phyloP scores from a whole-genome alignment of 371 early-diverging fungal genomes.

The Umbelopsis sp. region DNA sequence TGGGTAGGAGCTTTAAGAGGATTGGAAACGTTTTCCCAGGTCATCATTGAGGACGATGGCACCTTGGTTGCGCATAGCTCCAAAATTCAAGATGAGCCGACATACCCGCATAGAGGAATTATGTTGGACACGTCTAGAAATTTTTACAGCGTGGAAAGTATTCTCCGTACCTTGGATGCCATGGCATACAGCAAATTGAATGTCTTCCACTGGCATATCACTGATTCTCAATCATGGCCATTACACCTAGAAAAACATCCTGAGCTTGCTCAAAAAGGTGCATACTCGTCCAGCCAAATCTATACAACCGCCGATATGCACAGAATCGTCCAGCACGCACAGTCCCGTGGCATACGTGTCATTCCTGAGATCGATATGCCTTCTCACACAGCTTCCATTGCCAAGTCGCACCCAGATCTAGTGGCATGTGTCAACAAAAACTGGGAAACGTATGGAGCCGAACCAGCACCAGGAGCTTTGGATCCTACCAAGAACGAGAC shows the following conservation, averaged over 20 bases:
- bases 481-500: constrained; percentile 55
- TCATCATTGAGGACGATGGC: constrained; percentile 26
- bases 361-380: constrained; percentile 77
- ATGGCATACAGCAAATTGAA: constrained; percentile 75
- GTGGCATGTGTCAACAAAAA: constrained; percentile 45
- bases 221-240: constrained; percentile 73
- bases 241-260: constrained; percentile 43
- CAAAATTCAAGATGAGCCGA: constrained; percentile 48
- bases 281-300: constrained; percentile 40
- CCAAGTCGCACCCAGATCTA: constrained; percentile 48
- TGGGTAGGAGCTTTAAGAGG: constrained; percentile 60
- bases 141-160: constrained; percentile 56
- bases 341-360: constrained; percentile 69
- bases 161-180: constrained; percentile 63
- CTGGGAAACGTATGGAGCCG: constrained; percentile 37
- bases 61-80: constrained; percentile 41
- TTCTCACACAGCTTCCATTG: constrained; percentile 30
- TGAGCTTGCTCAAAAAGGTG: constrained; percentile 25
- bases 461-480: constrained; percentile 29
- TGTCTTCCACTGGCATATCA: constrained; percentile 79
- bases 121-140: constrained; percentile 71
- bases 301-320: constrained; percentile 63
- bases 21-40: constrained; percentile 56
- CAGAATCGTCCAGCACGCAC: constrained; percentile 56
- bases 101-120: constrained; percentile 55